These are phyloP conservation scores for Cytauxzoon felis DNA, from an alignment of 169 alveolate genomes.

Conservation along the genomic window DNA sequence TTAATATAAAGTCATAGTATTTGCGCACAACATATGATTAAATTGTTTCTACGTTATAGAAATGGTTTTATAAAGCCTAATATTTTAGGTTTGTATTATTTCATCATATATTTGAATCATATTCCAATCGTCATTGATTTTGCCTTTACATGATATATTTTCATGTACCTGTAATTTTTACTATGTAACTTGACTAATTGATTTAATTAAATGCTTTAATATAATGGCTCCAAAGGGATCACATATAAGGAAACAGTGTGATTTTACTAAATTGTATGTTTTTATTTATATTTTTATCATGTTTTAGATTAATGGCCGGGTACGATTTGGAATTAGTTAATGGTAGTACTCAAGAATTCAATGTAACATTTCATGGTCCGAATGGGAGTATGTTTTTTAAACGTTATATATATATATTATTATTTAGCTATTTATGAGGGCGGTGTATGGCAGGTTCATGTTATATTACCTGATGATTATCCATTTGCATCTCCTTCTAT, in stretches of 20 bases:
- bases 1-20: no score
- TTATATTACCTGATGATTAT: constrained; percentile 93
- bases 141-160: no score
- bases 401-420: not conserved
- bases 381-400: constrained; percentile 62
- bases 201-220: no score
- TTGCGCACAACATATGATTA: no score
- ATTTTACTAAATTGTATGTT: constrained; percentile 77
- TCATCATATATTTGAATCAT: no score
- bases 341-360: constrained; percentile 76
- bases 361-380: constrained; percentile 78
- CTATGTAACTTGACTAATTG: no score
- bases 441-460: constrained; percentile 86
- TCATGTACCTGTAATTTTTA: no score
- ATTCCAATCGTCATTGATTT: no score
- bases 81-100: no score
- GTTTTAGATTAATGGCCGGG: constrained; percentile 72
- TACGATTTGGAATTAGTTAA: constrained; percentile 73
- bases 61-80: no score
- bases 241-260: constrained; percentile 68
- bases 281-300: not conserved
- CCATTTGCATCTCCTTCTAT: constrained; percentile 96
- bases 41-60: no score
- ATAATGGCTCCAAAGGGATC: constrained; percentile 29
- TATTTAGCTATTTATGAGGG: constrained; percentile 81